Evolutionary conservation across 352 stramenopile species (phyloP).

Genomic region (Discostella stelligera): DNA sequence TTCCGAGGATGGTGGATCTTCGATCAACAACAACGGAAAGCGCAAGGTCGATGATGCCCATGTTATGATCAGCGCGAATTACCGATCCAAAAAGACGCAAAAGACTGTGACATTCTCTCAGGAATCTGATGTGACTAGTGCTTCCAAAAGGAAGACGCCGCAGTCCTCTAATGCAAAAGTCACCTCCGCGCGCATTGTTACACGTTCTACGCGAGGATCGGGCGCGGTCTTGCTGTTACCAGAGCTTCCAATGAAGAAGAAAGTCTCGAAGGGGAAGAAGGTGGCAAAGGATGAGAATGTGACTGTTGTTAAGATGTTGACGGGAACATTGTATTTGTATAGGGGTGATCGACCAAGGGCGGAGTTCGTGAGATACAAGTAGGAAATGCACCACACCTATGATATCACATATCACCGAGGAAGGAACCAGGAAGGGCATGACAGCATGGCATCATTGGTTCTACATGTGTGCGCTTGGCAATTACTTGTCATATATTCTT

Average conservation of each 20-base stretch:
- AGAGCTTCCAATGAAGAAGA: slow-evolving; percentile 13
- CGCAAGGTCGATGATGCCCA: slow-evolving; percentile 10
- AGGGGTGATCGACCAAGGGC: slow-evolving; percentile 34
- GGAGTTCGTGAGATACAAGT: slow-evolving; percentile 41
- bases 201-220: slow-evolving; percentile 15
- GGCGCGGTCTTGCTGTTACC: slow-evolving; percentile 20
- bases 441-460: background rate
- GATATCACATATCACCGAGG: background rate
- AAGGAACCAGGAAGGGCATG: no score
- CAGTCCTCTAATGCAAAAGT: background rate
- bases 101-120: slow-evolving; percentile 26
- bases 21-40: background rate
- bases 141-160: slow-evolving; percentile 8
- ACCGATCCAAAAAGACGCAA: slow-evolving; percentile 10
- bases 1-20: slow-evolving; percentile 1
- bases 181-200: slow-evolving; percentile 13
- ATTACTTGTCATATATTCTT: background rate
- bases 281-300: slow-evolving; percentile 41
- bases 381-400: background rate
- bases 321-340: slow-evolving; percentile 51
- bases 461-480: background rate
- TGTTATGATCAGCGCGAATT: slow-evolving; percentile 11
- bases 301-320: slow-evolving; percentile 46
- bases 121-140: slow-evolving; percentile 3
- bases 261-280: slow-evolving; percentile 12